These are phyloP conservation scores for Capsicum pubescens DNA, from an alignment of 257 asterid species.

Conservation along the genomic window DNA sequence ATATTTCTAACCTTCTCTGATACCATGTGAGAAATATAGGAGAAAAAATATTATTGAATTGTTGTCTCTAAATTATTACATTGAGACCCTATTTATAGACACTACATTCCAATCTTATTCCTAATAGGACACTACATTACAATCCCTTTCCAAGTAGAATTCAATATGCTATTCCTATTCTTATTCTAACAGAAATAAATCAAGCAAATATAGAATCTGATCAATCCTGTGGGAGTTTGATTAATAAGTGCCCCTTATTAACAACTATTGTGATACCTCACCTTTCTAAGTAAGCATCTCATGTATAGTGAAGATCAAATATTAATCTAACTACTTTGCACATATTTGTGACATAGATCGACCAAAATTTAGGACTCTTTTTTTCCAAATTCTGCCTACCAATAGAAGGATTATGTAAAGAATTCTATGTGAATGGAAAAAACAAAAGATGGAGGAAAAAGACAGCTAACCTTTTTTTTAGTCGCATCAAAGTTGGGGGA, in stretches of 20 bases:
- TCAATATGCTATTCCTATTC: too few relatives aligned
- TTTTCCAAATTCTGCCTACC: conserved; percentile 23
- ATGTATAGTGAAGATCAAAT: neutral
- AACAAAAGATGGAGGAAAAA: conserved; percentile 19
- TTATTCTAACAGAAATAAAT: neutral
- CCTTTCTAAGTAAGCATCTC: neutral
- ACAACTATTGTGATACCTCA: neutral
- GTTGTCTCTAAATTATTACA: too few relatives aligned
- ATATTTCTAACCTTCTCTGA: too few relatives aligned
- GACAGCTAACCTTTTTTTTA: conserved; percentile 56
- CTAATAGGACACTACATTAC: too few relatives aligned
- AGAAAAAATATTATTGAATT: too few relatives aligned
- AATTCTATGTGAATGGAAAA: neutral
- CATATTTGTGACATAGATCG: neutral
- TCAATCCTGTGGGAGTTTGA: neutral
- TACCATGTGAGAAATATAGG: too few relatives aligned
- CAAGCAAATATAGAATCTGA: neutral
- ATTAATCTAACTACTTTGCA: neutral
- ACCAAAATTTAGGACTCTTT: neutral
- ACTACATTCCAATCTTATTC: too few relatives aligned
- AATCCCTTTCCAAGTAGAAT: too few relatives aligned
- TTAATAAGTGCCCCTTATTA: neutral
- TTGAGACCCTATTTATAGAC: too few relatives aligned
- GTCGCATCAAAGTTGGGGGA: conserved; percentile 43
- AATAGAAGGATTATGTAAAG: neutral